phyloP scores from a whole-genome alignment of 2,329 filamentous ascomycete genomes.

The Botrytis tulipae region DNA sequence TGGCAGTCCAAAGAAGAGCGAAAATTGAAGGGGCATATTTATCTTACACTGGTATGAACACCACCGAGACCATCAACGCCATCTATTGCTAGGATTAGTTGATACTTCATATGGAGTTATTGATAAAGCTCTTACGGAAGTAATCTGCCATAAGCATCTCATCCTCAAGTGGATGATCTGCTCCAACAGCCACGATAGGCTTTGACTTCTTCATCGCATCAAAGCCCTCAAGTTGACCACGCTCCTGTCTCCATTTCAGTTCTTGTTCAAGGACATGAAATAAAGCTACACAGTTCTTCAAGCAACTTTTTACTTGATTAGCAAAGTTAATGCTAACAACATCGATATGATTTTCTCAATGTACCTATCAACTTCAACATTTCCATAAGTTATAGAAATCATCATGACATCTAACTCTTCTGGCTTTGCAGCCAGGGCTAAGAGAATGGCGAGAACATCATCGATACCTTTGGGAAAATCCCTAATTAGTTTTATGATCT shows the following conservation, averaged over 20 bases:
- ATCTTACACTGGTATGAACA: slow-evolving; percentile 59
- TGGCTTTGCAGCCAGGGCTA: slow-evolving; percentile 76
- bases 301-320: slow-evolving; percentile 55
- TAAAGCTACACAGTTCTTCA: slow-evolving; percentile 83
- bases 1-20: neutral
- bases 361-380: slow-evolving; percentile 81
- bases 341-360: slow-evolving; percentile 25
- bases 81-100: slow-evolving; percentile 49
- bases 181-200: slow-evolving; percentile 82
- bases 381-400: slow-evolving; percentile 90
- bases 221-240: slow-evolving; percentile 68
- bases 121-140: slow-evolving; percentile 64
- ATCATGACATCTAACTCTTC: slow-evolving; percentile 85
- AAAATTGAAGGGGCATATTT: neutral
- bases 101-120: neutral
- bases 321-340: neutral
- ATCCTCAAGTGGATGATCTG: slow-evolving; percentile 81
- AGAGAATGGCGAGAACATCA: slow-evolving; percentile 82
- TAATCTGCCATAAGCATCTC: slow-evolving; percentile 78
- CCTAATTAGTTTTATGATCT: slow-evolving; percentile 14
- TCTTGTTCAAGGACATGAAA: slow-evolving; percentile 94
- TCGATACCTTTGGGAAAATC: slow-evolving; percentile 64
- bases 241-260: slow-evolving; percentile 72
- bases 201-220: slow-evolving; percentile 68
- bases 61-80: slow-evolving; percentile 74